Percentiles rank a stretch among this genome's conserved stretches.
Evolutionary conservation across 2,329 filamentous ascomycete genomes (phyloP).

Genomic region (Harringtonia aguacate): DNA sequence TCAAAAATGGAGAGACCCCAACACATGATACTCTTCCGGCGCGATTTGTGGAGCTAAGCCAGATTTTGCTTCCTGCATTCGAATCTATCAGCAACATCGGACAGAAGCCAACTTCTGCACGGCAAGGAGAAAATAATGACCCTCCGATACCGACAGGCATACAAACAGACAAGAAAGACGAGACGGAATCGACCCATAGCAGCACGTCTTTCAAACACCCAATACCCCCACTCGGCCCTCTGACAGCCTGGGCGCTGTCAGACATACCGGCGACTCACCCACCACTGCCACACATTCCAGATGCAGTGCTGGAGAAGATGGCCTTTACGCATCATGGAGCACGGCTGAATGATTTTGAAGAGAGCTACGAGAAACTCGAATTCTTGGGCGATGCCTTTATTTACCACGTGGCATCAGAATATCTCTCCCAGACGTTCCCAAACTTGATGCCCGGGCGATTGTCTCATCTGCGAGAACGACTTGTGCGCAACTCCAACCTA

Average conservation of each 20-base stretch:
- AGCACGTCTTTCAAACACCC: neutral
- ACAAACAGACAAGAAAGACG: neutral
- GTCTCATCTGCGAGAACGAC: constrained; percentile 64
- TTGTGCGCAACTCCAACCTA: constrained; percentile 74
- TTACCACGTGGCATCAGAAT: constrained; percentile 57
- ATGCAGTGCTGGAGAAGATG: constrained; percentile 47
- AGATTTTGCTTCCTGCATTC: constrained; percentile 18
- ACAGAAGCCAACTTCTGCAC: neutral
- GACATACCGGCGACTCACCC: constrained; percentile 40
- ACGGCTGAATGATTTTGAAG: constrained; percentile 21
- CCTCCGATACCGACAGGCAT: neutral
- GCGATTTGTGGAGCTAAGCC: constrained; percentile 13
- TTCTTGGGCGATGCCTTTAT: constrained; percentile 82
- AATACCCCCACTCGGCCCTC: constrained; percentile 7
- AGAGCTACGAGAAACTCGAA: constrained; percentile 73
- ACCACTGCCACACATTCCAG: constrained; percentile 48
- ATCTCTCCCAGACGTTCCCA: constrained; percentile 63
- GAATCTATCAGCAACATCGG: constrained; percentile 5
- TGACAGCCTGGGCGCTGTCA: constrained; percentile 32
- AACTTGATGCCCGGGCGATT: constrained; percentile 55
- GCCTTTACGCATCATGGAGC: constrained; percentile 55
- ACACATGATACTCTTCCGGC: constrained; percentile 1
- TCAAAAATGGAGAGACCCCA: constrained; percentile 18
- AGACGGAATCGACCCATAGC: neutral
- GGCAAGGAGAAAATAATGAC: neutral